These are phyloP conservation scores for Pichia sp. DNA, from an alignment of 1,139 yeast species.

Conservation along the genomic window DNA sequence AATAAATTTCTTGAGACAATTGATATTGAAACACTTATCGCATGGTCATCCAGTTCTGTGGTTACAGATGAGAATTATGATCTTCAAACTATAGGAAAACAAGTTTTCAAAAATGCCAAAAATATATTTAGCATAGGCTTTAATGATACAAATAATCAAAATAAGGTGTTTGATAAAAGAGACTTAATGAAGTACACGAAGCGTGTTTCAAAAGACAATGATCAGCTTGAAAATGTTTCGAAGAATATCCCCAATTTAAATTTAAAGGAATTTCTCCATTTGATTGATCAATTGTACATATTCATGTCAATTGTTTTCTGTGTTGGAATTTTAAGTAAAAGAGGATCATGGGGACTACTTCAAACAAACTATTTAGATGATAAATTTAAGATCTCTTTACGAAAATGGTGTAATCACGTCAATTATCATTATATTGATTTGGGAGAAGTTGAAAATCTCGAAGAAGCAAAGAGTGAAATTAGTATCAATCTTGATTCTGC, in stretches of 20 bases:
- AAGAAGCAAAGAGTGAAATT: constrained; percentile 1
- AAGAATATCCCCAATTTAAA: constrained; percentile 2
- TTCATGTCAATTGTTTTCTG: constrained; percentile 20
- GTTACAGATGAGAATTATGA: constrained; percentile 2
- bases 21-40: constrained; percentile 4
- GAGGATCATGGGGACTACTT: constrained; percentile 24
- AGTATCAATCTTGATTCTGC: constrained; percentile 5
- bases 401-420: constrained; percentile 12
- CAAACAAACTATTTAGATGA: constrained; percentile 19
- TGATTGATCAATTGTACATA: constrained; percentile 19
- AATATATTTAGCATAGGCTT: not conserved
- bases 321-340: constrained; percentile 20
- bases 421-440: constrained; percentile 2
- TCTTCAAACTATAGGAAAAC: constrained; percentile 2
- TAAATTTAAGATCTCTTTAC: constrained; percentile 14
- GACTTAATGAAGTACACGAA: constrained; percentile 4
- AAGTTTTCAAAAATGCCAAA: constrained; percentile 3
- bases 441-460: not conserved
- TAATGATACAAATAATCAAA: not conserved
- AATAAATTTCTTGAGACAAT: constrained; percentile 6
- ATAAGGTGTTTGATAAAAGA: not conserved
- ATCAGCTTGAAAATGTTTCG: constrained; percentile 2
- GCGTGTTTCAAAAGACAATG: constrained; percentile 3
- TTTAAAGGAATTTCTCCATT: constrained; percentile 4
- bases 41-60: not conserved